These are phyloP conservation scores for Talaromyces sp. DNA, from an alignment of 2,329 filamentous ascomycete genomes.

Conservation along the genomic window DNA sequence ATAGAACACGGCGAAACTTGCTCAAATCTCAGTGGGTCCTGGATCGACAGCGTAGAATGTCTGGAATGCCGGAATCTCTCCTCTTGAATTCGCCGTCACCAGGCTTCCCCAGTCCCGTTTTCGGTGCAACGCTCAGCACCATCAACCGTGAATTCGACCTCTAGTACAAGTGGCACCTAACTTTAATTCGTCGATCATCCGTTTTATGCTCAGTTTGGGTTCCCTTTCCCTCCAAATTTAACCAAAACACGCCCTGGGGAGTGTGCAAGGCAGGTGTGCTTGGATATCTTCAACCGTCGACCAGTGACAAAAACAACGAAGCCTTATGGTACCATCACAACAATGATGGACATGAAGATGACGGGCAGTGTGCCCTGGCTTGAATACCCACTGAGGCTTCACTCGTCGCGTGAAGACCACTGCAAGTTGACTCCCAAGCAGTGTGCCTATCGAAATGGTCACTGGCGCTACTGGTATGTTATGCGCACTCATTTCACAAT, in stretches of 20 bases:
- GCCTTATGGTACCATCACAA: not conserved
- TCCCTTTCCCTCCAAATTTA: not conserved
- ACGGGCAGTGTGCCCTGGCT: constrained; percentile 31
- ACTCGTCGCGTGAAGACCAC: constrained; percentile 31
- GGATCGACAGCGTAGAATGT: not conserved
- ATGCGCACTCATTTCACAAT: not conserved
- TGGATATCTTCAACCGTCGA: not conserved
- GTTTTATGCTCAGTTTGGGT: not conserved
- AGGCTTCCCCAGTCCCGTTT: constrained; percentile 12
- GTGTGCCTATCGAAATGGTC: constrained; percentile 29
- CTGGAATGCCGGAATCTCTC: constrained; percentile 7
- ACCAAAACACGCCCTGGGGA: constrained; percentile 3
- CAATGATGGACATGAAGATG: constrained; percentile 23
- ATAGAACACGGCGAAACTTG: constrained; percentile 20
- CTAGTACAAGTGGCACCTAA: not conserved
- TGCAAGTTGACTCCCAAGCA: constrained; percentile 34
- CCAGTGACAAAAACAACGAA: not conserved
- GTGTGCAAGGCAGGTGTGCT: not conserved
- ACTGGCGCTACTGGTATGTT: constrained; percentile 38
- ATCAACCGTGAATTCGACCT: not conserved
- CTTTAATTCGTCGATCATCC: constrained; percentile 5
- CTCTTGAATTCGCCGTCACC: constrained; percentile 6
- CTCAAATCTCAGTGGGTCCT: constrained; percentile 31
- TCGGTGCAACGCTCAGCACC: constrained; percentile 9
- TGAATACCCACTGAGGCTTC: constrained; percentile 35